Base-by-base conservation (phyloP, 352 stramenopile species). In the Pythium apleroticum region DNA sequence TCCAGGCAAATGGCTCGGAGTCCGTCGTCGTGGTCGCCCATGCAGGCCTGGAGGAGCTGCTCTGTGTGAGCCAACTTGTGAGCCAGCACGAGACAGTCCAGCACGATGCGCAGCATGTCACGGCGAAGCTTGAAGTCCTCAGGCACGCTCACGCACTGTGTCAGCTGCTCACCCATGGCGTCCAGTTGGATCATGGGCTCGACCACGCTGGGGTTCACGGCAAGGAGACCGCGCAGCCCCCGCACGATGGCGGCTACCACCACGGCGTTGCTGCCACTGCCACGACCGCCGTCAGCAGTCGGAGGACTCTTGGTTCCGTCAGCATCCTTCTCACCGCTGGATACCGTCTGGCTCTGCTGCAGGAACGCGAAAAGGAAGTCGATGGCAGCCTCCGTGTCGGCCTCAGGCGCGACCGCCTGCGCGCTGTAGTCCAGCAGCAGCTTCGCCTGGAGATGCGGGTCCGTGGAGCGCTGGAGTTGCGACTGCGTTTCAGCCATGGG, bases 281-380 rank as follows among this genome's bases (percentile, higher is more conserved):
- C 57, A 35, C 72, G 75, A 24, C 37, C 53, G 10, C 60, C 37
- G 24, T 50, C 56, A 7, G 27, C 9, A 4, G 22, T 7, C 10
- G 53, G 43, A 12, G 61, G 28, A 14, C 61, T 54, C 53, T 68
- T 63, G 22, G 41, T 52, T 2, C 43, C 43, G 43, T 50, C n/a
- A 33, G 20, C 25, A 4, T 30, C 28, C 9, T 54, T 52, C n/a
- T 48, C 65, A 61, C 55, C 7, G 66, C 54, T 35, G 17, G 65
- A 12, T 9, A 56, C 46, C 30, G 66, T 67, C 63, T 90, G 79
- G 69, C 79, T 83, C 58, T 88, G 68, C 65, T 91, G 81, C 30
- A 91, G 62, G 58, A 93, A 93, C 30, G 84, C 82, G 64, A 93
- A 93, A 52, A 93, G 66, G 59, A 91, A 93, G 65, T 93, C 84